These are phyloP conservation scores for Sporisorium sorghi DNA, from an alignment of 1,284 basidiomycete species.

Conservation along the genomic window DNA sequence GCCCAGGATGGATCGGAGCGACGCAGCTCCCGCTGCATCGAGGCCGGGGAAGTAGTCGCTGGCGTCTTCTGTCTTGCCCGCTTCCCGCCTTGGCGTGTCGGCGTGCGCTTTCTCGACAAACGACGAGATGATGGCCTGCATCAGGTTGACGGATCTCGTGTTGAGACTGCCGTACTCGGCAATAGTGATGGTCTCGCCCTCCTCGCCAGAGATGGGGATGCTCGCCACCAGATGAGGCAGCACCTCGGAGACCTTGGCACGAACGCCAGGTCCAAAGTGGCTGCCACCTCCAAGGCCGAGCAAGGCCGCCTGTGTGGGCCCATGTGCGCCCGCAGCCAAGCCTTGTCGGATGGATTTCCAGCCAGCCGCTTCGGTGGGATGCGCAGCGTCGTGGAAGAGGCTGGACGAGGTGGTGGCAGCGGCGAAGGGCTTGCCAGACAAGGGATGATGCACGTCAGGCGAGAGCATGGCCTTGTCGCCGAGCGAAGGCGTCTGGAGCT, in stretches of 20 bases:
- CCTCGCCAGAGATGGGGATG: constrained; percentile 55
- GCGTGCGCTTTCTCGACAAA: constrained; percentile 52
- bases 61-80: constrained; percentile 21
- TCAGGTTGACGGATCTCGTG: constrained; percentile 64
- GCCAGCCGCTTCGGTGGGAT: constrained; percentile 25
- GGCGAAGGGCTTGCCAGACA: constrained; percentile 38
- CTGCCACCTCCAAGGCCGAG: constrained; percentile 56
- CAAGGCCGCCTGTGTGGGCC: constrained; percentile 42
- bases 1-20: constrained; percentile 41
- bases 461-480: constrained; percentile 53
- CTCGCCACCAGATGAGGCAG: constrained; percentile 54
- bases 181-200: constrained; percentile 61
- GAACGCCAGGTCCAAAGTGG: constrained; percentile 67
- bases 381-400: constrained; percentile 25
- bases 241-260: constrained; percentile 63
- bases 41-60: constrained; percentile 40
- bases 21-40: constrained; percentile 28
- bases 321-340: constrained; percentile 22
- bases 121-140: constrained; percentile 65
- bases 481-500: constrained; percentile 51
- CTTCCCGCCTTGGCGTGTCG: constrained; percentile 27
- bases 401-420: constrained; percentile 29
- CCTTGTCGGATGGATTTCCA: constrained; percentile 39
- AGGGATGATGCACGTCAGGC: constrained; percentile 38
- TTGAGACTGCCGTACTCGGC: constrained; percentile 70